Conservation (phyloP, 768 basidiomycete genomes). For the Lentinus brumalis region DNA sequence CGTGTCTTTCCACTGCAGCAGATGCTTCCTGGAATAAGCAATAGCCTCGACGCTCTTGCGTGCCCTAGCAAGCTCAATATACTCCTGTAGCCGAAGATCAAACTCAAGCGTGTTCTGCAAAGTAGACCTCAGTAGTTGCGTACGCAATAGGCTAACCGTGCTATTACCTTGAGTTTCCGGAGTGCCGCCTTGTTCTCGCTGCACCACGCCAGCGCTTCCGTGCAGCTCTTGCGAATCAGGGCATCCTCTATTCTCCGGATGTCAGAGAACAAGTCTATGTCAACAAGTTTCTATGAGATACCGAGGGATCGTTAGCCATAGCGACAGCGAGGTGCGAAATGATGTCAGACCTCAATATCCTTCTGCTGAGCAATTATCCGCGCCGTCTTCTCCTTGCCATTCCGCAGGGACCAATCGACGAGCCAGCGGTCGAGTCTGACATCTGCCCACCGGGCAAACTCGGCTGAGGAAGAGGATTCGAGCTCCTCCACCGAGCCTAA, state of each 20-base stretch:
- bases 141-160: not conserved
- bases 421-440: conserved; percentile 85
- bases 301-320: not conserved
- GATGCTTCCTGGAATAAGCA: conserved; percentile 77
- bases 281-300: conserved; percentile 69
- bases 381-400: conserved; percentile 78
- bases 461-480: conserved; percentile 50
- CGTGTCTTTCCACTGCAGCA: conserved; percentile 80
- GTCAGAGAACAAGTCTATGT: conserved; percentile 89
- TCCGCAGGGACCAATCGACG: conserved; percentile 88
- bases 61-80: conserved; percentile 84
- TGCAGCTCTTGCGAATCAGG: conserved; percentile 71
- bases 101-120: conserved; percentile 92
- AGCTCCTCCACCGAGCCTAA: conserved; percentile 64
- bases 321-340: not conserved
- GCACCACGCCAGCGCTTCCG: conserved; percentile 93
- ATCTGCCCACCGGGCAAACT: conserved; percentile 78
- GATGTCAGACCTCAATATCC: conserved; percentile 65
- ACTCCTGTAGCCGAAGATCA: conserved; percentile 93
- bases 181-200: conserved; percentile 93
- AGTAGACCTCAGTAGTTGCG: not conserved
- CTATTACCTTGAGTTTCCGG: conserved; percentile 80
- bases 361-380: conserved; percentile 72
- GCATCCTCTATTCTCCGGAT: conserved; percentile 86
- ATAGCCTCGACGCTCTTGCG: conserved; percentile 76